Evolutionary conservation across 2,329 filamentous ascomycete species (phyloP).

Genomic region (Coniochaeta ligniaria): DNA sequence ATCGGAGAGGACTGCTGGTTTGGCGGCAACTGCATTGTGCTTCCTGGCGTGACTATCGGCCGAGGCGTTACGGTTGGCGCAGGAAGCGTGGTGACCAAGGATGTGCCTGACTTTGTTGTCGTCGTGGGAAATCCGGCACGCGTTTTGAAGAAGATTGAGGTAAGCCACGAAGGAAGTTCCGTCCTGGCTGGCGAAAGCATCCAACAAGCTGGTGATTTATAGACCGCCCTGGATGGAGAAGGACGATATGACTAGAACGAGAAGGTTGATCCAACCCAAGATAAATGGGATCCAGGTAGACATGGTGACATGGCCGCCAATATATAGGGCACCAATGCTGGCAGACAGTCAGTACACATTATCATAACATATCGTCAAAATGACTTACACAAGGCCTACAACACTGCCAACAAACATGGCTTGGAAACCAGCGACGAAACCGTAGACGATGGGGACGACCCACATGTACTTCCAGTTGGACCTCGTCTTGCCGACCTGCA

Average conservation of each 20-base stretch:
- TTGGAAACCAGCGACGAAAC: slow-evolving; percentile 65
- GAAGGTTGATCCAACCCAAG: slow-evolving; percentile 78
- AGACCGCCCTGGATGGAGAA: slow-evolving; percentile 90
- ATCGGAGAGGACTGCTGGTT: slow-evolving; percentile 81
- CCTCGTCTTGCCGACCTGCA: slow-evolving; percentile 55
- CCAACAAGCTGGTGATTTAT: slow-evolving; percentile 31
- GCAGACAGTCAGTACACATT: slow-evolving; percentile 9
- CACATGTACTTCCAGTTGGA: slow-evolving; percentile 57
- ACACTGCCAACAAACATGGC: slow-evolving; percentile 75
- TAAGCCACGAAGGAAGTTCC: slow-evolving; percentile 10
- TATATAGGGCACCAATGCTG: slow-evolving; percentile 74
- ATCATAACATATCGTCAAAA: background rate
- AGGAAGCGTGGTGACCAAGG: slow-evolving; percentile 75
- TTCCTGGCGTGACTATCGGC: slow-evolving; percentile 74
- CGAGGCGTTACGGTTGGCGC: slow-evolving; percentile 68
- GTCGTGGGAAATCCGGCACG: slow-evolving; percentile 63
- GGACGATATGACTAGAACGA: slow-evolving; percentile 77
- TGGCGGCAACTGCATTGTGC: slow-evolving; percentile 61
- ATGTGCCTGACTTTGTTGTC: slow-evolving; percentile 56
- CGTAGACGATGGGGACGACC: slow-evolving; percentile 65
- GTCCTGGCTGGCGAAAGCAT: background rate
- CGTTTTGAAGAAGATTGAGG: slow-evolving; percentile 38
- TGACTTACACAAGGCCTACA: slow-evolving; percentile 67
- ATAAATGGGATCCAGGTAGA: slow-evolving; percentile 90
- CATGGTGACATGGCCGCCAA: slow-evolving; percentile 79